Conservation (phyloP, 371 early-diverging fungal species). For the Lichtheimia hyalospora region DNA sequence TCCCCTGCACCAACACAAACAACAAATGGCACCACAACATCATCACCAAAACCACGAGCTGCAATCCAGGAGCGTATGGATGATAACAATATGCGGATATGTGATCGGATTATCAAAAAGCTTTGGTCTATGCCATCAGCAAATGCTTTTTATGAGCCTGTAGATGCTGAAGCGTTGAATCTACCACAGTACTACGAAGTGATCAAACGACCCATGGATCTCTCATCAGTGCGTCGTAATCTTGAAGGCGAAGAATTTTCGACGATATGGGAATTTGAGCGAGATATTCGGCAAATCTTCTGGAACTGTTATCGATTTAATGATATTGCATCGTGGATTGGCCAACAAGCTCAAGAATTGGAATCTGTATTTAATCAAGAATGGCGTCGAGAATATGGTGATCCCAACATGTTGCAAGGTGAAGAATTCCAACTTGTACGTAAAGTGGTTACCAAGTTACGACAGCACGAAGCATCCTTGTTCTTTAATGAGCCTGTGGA, state of each 20-base stretch:
- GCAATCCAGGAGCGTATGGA: slow-evolving; percentile 21
- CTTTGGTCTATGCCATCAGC: slow-evolving; percentile 38
- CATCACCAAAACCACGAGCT: slow-evolving; percentile 3
- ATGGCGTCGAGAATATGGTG: slow-evolving; percentile 44
- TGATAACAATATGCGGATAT: slow-evolving; percentile 31
- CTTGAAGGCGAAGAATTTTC: slow-evolving; percentile 60
- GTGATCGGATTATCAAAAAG: slow-evolving; percentile 37
- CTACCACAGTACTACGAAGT: slow-evolving; percentile 90
- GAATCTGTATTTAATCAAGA: slow-evolving; percentile 40
- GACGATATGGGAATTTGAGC: slow-evolving; percentile 50
- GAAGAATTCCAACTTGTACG: slow-evolving; percentile 36
- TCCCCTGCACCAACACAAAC: neutral
- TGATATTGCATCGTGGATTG: slow-evolving; percentile 59
- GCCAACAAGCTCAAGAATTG: slow-evolving; percentile 37
- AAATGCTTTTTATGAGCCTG: slow-evolving; percentile 41
- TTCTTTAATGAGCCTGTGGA: slow-evolving; percentile 91
- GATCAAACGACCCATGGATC: slow-evolving; percentile 96
- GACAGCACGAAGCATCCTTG: slow-evolving; percentile 34
- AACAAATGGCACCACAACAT: neutral
- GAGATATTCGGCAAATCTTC: slow-evolving; percentile 69
- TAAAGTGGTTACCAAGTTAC: slow-evolving; percentile 39
- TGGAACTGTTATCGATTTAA: slow-evolving; percentile 95
- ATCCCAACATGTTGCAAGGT: slow-evolving; percentile 31
- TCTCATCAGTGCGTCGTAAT: slow-evolving; percentile 81
- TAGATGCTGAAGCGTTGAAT: slow-evolving; percentile 74